Percentiles rank a stretch among this genome's conserved stretches.
phyloP scores from a whole-genome alignment of 768 basidiomycete species.

The Coprinopsis sp. region DNA sequence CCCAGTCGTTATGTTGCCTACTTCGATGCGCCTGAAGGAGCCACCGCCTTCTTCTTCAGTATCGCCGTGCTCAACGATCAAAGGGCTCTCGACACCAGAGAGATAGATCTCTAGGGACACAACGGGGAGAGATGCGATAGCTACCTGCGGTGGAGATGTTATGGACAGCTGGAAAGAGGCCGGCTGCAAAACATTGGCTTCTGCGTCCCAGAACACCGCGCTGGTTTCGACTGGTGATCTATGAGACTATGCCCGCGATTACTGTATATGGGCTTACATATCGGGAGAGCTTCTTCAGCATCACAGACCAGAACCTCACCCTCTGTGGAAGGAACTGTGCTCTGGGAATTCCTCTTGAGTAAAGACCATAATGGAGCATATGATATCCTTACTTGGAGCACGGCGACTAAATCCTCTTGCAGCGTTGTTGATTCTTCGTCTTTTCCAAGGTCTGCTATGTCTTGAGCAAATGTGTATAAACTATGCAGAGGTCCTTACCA shows the following conservation, averaged over 20 bases:
- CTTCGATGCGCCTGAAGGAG: constrained; percentile 39
- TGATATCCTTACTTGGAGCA: constrained; percentile 55
- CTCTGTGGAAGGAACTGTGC: constrained; percentile 59
- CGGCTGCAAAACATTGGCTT: constrained; percentile 54
- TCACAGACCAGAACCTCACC: constrained; percentile 58
- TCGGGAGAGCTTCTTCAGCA: constrained; percentile 55
- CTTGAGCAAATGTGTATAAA: no score
- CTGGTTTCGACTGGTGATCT: constrained; percentile 53
- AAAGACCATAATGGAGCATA: background rate
- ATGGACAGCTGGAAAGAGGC: constrained; percentile 76
- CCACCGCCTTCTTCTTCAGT: constrained; percentile 12
- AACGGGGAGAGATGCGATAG: constrained; percentile 58
- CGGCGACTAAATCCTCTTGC: constrained; percentile 68
- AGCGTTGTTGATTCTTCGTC: constrained; percentile 45
- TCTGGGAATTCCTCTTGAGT: constrained; percentile 37
- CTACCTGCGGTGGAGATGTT: constrained; percentile 42
- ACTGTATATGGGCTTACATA: constrained; percentile 41
- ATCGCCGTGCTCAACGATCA: constrained; percentile 45
- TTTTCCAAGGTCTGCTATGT: constrained; percentile 29
- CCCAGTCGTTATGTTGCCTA: constrained; percentile 35
- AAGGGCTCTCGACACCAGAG: constrained; percentile 38
- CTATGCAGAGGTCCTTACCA: no score
- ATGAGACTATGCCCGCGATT: background rate
- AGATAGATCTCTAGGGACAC: constrained; percentile 57
- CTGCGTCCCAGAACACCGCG: constrained; percentile 67